A percentile compares a stretch with the other conserved stretches of the same genome.
Evolutionary conservation across 257 asterid species (phyloP).

Genomic region (Phtheirospermum japonicum): DNA sequence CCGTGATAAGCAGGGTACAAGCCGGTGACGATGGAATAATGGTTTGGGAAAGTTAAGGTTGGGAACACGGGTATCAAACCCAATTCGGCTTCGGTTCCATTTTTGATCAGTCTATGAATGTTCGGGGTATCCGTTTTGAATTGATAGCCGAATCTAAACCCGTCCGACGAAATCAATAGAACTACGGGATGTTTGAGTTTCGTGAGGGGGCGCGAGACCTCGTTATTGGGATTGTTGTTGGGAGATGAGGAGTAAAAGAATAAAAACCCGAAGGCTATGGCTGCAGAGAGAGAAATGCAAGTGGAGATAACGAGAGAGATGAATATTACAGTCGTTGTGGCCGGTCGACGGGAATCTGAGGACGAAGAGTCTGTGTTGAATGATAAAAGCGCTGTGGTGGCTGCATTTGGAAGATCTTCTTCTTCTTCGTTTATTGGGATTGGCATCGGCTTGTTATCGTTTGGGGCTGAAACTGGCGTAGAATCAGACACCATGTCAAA

Average conservation of each 20-base stretch:
- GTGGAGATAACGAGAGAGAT: conserved; percentile 44
- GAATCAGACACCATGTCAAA: conserved; percentile 43
- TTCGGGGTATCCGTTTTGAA: conserved; percentile 61
- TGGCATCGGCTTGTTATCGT: conserved; percentile 24
- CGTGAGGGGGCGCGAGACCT: conserved; percentile 43
- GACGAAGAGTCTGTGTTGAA: conserved; percentile 24
- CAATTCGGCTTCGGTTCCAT: conserved; percentile 68
- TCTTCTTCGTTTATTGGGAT: background rate
- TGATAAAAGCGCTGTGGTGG: conserved; percentile 41
- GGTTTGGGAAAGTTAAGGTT: conserved; percentile 70
- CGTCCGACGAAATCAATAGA: conserved; percentile 59
- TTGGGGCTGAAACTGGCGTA: conserved; percentile 27
- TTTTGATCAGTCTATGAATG: conserved; percentile 43
- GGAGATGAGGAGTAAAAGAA: conserved; percentile 29
- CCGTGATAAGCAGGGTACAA: conserved; percentile 81
- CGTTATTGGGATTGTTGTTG: conserved; percentile 12
- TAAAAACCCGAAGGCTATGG: conserved; percentile 48
- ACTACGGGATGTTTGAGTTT: conserved; percentile 64
- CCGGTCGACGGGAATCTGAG: conserved; percentile 21
- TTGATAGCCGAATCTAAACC: conserved; percentile 75
- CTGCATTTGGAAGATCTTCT: conserved; percentile 37
- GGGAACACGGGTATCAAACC: conserved; percentile 84
- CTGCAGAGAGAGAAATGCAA: conserved; percentile 53
- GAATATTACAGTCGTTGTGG: conserved; percentile 29
- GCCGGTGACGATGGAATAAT: conserved; percentile 77